A percentile compares a stretch with the other conserved stretches of the same genome.
phyloP scores from a whole-genome alignment of 768 basidiomycete species.

The Dictyophora rubrovolvata region DNA sequence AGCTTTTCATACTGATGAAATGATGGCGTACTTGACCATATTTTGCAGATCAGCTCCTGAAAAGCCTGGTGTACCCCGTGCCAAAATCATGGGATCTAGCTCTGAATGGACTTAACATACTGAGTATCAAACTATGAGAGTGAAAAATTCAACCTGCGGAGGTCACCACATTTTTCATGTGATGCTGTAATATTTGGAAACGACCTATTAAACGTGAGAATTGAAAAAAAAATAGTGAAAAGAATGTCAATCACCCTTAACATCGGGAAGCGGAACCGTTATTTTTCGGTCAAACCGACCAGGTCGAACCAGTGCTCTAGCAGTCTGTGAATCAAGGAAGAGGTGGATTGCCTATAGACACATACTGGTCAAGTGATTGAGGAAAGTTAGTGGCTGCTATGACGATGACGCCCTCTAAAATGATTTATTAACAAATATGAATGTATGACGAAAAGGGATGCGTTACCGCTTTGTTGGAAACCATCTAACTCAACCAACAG shows the following conservation, averaged over 20 bases:
- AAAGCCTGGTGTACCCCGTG: conserved; percentile 91
- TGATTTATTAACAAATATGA: neutral
- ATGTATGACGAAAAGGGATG: neutral
- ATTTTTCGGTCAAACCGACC: conserved; percentile 94
- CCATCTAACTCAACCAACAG: conserved; percentile 96
- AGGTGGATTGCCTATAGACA: conserved; percentile 12
- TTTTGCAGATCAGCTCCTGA: conserved; percentile 96
- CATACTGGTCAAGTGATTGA: conserved; percentile 81
- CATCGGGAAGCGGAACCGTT: conserved; percentile 88
- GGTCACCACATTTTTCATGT: conserved; percentile 71
- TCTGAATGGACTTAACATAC: conserved; percentile 27
- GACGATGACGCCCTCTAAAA: conserved; percentile 78
- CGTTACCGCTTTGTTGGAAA: conserved; percentile 61
- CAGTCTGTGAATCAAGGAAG: conserved; percentile 9
- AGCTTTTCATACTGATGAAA: neutral
- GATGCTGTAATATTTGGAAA: conserved; percentile 85
- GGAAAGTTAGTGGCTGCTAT: conserved; percentile 99
- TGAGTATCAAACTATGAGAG: neutral
- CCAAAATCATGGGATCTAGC: conserved; percentile 80
- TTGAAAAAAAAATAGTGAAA: neutral
- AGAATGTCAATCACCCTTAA: conserved; percentile 44
- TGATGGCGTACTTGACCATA: conserved; percentile 74
- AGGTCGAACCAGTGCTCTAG: conserved; percentile 86
- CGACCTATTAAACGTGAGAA: conserved; percentile 27
- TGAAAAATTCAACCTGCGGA: conserved; percentile 35